Conservation (phyloP, 192 early-diverging fungal genomes). For the Coemansia pectinata region DNA sequence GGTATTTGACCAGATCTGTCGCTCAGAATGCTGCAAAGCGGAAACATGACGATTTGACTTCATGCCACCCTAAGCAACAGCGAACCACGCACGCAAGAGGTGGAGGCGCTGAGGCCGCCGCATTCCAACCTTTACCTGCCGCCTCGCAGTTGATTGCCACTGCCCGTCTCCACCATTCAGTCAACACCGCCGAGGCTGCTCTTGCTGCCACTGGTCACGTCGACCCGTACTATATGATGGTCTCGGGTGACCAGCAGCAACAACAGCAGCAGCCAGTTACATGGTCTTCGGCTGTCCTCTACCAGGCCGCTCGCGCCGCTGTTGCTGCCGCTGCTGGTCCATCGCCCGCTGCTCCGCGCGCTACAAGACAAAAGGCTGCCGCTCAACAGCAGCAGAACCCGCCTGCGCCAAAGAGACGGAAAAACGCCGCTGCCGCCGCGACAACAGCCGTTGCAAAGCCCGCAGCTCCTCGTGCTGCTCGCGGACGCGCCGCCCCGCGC, state of each 20-base stretch:
- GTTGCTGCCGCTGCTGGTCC: constrained; percentile 28
- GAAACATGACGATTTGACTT: constrained; percentile 33
- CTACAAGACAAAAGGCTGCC: constrained; percentile 11
- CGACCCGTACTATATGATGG: constrained; percentile 33
- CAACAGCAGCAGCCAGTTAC: constrained; percentile 18
- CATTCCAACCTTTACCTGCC: background rate
- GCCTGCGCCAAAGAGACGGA: constrained; percentile 39
- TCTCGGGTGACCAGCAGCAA: constrained; percentile 16
- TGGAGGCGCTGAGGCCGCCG: background rate
- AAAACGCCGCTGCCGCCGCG: constrained; percentile 28
- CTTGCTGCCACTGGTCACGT: constrained; percentile 9
- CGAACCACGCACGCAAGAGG: background rate
- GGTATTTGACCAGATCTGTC: constrained; percentile 54
- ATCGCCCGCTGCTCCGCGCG: background rate
- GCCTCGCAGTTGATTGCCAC: constrained; percentile 5
- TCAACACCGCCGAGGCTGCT: constrained; percentile 4
- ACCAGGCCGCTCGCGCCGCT: constrained; percentile 50
- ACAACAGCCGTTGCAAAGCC: constrained; percentile 13
- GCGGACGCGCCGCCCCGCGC: constrained; percentile 41
- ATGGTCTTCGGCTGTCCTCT: constrained; percentile 42
- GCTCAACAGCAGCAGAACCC: constrained; percentile 19
- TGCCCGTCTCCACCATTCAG: background rate
- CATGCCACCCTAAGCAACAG: background rate
- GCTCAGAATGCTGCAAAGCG: constrained; percentile 43
- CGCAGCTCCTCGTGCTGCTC: constrained; percentile 22